Conservation (phyloP, 1,284 basidiomycete genomes). For the Amanita bisporigera region DNA sequence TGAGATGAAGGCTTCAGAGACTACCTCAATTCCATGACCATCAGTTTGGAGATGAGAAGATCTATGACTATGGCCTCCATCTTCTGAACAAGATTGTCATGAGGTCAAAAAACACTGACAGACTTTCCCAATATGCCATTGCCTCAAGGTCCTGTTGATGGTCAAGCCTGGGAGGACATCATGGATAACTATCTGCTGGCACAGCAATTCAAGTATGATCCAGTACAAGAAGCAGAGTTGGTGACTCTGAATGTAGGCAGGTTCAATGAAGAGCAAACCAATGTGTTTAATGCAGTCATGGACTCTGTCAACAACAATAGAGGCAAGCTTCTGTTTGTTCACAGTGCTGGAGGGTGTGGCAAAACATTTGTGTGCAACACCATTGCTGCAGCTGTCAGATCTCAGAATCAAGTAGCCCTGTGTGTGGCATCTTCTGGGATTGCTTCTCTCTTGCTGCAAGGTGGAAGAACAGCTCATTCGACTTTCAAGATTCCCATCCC, state of each 20-base stretch:
- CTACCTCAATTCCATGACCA: no score
- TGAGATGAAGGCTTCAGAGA: no score
- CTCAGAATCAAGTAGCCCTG: no score
- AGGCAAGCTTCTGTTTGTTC: not conserved
- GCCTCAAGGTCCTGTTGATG: not conserved
- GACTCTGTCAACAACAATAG: conserved; percentile 33
- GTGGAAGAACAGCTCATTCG: no score
- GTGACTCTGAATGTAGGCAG: conserved; percentile 8
- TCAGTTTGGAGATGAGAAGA: no score
- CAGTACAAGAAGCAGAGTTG: conserved; percentile 18
- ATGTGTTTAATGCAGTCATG: conserved; percentile 43
- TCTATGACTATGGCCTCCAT: no score
- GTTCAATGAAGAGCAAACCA: conserved; percentile 48
- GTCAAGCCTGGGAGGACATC: conserved; percentile 33
- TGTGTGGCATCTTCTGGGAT: no score
- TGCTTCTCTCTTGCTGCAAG: no score
- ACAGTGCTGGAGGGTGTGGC: conserved; percentile 28
- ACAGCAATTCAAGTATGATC: conserved; percentile 45
- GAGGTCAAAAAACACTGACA: no score
- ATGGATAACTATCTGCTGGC: conserved; percentile 44
- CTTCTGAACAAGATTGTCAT: no score
- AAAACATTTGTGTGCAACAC: conserved; percentile 34
- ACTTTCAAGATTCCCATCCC: no score
- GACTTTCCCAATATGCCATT: no score
- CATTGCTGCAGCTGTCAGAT: conserved; percentile 17